These are phyloP conservation scores for Populus ilicifolia DNA, from an alignment of 345 rosid species.

Conservation along the genomic window DNA sequence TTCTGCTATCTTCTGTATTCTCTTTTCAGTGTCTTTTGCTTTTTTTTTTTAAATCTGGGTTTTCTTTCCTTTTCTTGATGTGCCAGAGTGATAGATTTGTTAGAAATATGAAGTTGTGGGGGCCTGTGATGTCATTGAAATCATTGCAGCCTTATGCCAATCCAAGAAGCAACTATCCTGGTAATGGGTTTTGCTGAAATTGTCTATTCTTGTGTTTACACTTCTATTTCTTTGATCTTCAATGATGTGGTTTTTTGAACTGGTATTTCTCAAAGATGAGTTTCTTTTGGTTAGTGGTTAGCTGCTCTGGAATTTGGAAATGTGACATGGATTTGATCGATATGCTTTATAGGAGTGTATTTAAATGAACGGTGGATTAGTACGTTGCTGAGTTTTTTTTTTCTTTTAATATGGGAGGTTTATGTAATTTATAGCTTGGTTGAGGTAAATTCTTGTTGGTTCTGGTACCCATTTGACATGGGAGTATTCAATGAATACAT, in stretches of 20 bases:
- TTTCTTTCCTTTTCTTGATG: background rate
- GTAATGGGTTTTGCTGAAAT: conserved; percentile 39
- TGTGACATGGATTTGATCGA: background rate
- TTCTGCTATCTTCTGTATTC: conserved; percentile 23
- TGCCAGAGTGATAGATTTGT: conserved; percentile 35
- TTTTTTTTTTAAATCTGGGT: conserved; percentile 6
- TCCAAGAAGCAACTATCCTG: conserved; percentile 70
- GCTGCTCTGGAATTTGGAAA: background rate
- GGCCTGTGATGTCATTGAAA: conserved; percentile 59
- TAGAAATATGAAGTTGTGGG: conserved; percentile 73
- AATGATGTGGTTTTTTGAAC: background rate
- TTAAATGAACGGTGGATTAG: background rate
- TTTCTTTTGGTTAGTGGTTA: background rate
- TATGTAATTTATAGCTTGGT: background rate
- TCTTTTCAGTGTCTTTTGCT: background rate
- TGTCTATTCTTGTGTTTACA: background rate
- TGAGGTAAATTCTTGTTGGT: background rate
- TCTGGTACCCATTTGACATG: background rate
- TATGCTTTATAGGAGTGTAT: background rate
- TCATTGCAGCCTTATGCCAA: conserved; percentile 90
- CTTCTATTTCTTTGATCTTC: background rate
- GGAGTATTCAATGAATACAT: background rate
- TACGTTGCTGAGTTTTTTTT: background rate
- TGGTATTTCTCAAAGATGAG: background rate
- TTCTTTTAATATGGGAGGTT: background rate